These are phyloP conservation scores for Hansenula sp. DNA, from an alignment of 1,139 yeast genomes.

Conservation along the genomic window DNA sequence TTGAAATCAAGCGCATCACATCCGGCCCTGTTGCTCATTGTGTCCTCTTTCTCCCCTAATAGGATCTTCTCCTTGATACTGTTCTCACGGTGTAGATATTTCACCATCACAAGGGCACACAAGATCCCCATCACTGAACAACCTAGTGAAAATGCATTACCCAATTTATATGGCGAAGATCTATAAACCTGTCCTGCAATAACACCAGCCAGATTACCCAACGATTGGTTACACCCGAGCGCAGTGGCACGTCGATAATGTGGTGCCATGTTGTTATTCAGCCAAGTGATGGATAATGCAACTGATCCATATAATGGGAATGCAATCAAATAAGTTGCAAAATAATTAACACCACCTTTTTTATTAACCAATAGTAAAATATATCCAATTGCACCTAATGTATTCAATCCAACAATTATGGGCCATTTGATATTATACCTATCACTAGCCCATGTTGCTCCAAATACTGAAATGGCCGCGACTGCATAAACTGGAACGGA, in stretches of 20 bases:
- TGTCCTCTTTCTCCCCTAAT: constrained; percentile 20
- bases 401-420: constrained; percentile 34
- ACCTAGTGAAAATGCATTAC: constrained; percentile 36
- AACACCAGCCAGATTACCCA: constrained; percentile 41
- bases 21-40: constrained; percentile 21
- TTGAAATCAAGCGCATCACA: constrained; percentile 24
- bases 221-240: constrained; percentile 35
- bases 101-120: constrained; percentile 11
- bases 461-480: constrained; percentile 28
- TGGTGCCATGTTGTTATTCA: constrained; percentile 35
- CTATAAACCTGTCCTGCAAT: constrained; percentile 32
- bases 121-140: constrained; percentile 25
- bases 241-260: constrained; percentile 38
- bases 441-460: constrained; percentile 32
- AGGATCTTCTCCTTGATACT: constrained; percentile 14
- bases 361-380: constrained; percentile 25
- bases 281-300: constrained; percentile 37
- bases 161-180: constrained; percentile 32
- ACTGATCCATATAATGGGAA: constrained; percentile 33
- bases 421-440: constrained; percentile 43
- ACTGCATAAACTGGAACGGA: constrained; percentile 37
- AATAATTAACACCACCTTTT: constrained; percentile 31
- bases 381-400: constrained; percentile 37
- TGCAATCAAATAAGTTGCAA: constrained; percentile 35
- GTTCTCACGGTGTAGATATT: constrained; percentile 11